A percentile compares a stretch with the other conserved stretches of the same genome.
Conservation (phyloP, 2,329 filamentous ascomycete species). For the Pseudocercospora pini-densiflorae region DNA sequence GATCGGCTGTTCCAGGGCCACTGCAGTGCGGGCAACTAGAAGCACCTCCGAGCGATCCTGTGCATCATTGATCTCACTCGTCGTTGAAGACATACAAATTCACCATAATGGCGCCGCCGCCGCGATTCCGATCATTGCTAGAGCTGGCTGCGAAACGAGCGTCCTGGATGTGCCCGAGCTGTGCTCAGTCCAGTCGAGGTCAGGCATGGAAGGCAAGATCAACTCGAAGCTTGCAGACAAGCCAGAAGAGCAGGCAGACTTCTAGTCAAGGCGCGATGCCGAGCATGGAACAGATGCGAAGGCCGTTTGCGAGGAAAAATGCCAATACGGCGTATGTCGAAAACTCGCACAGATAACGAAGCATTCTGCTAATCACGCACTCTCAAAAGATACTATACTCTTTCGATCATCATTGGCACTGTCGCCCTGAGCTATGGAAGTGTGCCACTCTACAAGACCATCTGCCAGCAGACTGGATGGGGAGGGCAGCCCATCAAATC, state of each 20-base stretch:
- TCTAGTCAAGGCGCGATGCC: conserved; percentile 43
- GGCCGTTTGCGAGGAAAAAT: conserved; percentile 70
- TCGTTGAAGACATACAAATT: not conserved
- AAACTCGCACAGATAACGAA: conserved; percentile 22
- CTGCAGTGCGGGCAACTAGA: not conserved
- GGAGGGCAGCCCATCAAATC: conserved; percentile 90
- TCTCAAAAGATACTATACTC: conserved; percentile 67
- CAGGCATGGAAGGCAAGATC: conserved; percentile 31
- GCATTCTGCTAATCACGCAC: conserved; percentile 13
- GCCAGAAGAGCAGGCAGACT: conserved; percentile 27
- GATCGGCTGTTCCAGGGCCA: not conserved
- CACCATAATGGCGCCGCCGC: conserved; percentile 37
- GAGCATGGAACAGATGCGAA: conserved; percentile 67
- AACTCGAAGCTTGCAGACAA: conserved; percentile 37
- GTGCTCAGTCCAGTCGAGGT: conserved; percentile 17
- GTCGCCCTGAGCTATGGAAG: conserved; percentile 82
- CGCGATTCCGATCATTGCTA: conserved; percentile 35
- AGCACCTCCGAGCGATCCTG: not conserved
- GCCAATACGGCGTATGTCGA: conserved; percentile 63
- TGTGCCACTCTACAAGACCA: conserved; percentile 88
- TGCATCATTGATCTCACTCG: not conserved
- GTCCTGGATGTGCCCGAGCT: conserved; percentile 32
- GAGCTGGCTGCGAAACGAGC: conserved; percentile 31
- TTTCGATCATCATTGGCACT: conserved; percentile 78
- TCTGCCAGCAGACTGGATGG: conserved; percentile 87